phyloP scores from a whole-genome alignment of 306 rosid species.

The Malus domestica region ASM211411v1 NC_041801.1:3397501-3398000 shows the following conservation, averaged over 20 bases:
- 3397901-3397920: constrained; percentile 61
- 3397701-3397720: constrained; percentile 56
- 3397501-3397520: constrained; percentile 75
- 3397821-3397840: background rate
- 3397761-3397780: background rate
- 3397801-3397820: background rate
- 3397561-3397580: constrained; percentile 60
- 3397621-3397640: constrained; percentile 61
- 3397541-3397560: constrained; percentile 83
- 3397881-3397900: background rate
- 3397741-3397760: constrained; percentile 61
- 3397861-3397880: background rate
- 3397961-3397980: constrained; percentile 88
- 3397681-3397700: constrained; percentile 58
- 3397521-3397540: constrained; percentile 96
- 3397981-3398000: constrained; percentile 47
- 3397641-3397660: constrained; percentile 68
- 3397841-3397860: background rate
- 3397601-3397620: constrained; percentile 89
- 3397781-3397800: background rate
- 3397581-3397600: constrained; percentile 78
- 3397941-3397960: constrained; percentile 59
- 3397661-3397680: constrained; percentile 53
- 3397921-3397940: constrained; percentile 73
- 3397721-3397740: constrained; percentile 48